Base-by-base conservation (phyloP, 768 basidiomycete species). In the Rhodocollybia butyracea region DNA sequence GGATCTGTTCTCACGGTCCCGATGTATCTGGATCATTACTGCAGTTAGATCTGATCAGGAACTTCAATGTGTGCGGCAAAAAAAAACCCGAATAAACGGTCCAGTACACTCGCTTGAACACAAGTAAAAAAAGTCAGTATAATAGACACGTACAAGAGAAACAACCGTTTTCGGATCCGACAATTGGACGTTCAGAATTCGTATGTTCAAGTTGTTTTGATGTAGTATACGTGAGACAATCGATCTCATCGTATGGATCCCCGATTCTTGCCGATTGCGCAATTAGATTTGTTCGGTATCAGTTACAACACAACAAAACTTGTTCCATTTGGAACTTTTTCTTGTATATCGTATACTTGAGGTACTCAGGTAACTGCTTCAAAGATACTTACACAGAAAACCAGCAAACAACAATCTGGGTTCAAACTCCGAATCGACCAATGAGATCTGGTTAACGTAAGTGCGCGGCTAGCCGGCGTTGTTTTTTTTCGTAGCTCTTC, bases 181-280 rank as follows among this genome's bases (percentile, higher is more conserved):
- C n/a, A n/a, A n/a, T n/a, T n/a, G n/a, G n/a, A n/a, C n/a, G 17
- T 24, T 24, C 10, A 43, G 10, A 8, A 7, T 24, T 43, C 21
- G n/a, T 24, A 19, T 8, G 19, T 10, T 7, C 7, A 39, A 38
- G 50, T 1, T 8, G 24, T 11, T n/a, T 38, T 40, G 31, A 51
- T 43, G 50, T 59, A 59, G 51, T 5, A 30, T 21, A 46, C 13
- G 60, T 58, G 59, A 51, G 56, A 48, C 51, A 55, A 62, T 62
- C 58, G 62, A 65, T 62, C 58, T 61, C 46, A 63, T 64, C 59
- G 57, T 31, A 21, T 60, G 58, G 57, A 67, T 63, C 60, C 42
- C 59, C 56, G 58, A 62, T 64, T 45, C 17, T 36, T n/a, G 45
- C 46, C 36, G 39, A 55, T 54, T 21, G 38, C 7, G 30, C 24